Conservation (phyloP, 208 protist species). For the Borovskyia barvae region DNA sequence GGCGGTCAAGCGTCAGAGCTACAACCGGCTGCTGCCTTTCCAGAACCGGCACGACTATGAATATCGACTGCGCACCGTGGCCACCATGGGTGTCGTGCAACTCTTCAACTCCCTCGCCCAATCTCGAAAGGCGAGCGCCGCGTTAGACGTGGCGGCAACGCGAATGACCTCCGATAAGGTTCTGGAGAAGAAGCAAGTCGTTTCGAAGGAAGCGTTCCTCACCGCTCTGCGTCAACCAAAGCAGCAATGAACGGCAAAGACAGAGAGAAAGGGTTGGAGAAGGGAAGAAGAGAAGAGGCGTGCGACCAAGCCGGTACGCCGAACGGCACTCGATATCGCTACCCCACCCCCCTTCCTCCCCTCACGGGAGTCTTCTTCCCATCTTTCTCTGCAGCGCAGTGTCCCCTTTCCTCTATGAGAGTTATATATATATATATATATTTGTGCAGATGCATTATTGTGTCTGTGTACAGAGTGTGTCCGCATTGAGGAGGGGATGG, state of each 20-base stretch:
- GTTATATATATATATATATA: neutral
- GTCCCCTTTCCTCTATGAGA: neutral
- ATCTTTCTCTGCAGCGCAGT: neutral
- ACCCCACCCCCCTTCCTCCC: no score
- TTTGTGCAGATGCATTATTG: neutral
- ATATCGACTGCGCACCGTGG: conserved; percentile 76
- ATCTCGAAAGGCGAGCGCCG: conserved; percentile 65
- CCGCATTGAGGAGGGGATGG: no score
- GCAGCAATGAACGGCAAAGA: conserved; percentile 22
- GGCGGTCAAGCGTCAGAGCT: conserved; percentile 72
- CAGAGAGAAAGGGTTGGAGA: no score
- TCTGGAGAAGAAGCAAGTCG: conserved; percentile 70
- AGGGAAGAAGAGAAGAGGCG: no score
- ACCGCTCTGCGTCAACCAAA: conserved; percentile 61
- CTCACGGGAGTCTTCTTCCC: neutral
- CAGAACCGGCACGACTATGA: conserved; percentile 88
- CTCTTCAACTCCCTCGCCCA: conserved; percentile 86
- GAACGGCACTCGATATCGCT: no score
- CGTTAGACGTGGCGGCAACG: conserved; percentile 42
- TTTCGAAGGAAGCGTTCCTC: conserved; percentile 78
- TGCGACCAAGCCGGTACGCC: no score
- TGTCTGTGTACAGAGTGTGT: neutral
- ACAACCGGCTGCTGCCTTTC: conserved; percentile 73
- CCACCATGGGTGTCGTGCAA: conserved; percentile 82
- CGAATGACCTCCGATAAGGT: conserved; percentile 73